Evolutionary conservation across 768 basidiomycete genomes (phyloP), one percentile per base, ranked within the genome.

Genomic region (Erythrobasidium yunnanense): DNA sequence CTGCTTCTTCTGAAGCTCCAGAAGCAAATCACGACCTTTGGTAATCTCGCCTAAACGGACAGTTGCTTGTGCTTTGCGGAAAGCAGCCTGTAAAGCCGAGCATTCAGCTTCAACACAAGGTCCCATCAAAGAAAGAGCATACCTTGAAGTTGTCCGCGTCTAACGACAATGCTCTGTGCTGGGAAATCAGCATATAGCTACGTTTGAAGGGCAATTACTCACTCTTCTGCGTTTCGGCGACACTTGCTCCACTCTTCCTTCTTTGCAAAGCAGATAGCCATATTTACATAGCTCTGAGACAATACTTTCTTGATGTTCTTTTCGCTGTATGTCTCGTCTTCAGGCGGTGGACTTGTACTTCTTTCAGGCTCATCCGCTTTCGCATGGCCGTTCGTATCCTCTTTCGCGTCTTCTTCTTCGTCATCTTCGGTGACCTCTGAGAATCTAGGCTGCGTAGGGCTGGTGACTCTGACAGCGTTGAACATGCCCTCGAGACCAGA

Each of bases 1-100:
- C n/a, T 51, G 45, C 32, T 27, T 49, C 58, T 66, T 57, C 32
- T 66, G 60, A 2, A 72, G 45, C 15, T 69, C 54, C n/a, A 51
- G 30, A 11, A 72, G 46, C 20, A 50, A 23, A 6, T 27, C n/a
- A 47, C 54, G 66, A 22, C 69, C 71, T 49, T 51, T 35, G 1
- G 17, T 0, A 46, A 66, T 35, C 22, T 58, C 45, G 2, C 65
- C 68, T 27, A 70, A 66, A 42, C 52, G 42, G n/a, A 63, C 38
- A 2, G 46, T 63, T 7, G 60, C 60, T 34, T 63, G 60, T 13
- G 60, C 60, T 3, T n/a, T 18, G 6, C 60, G 45, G 38, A 63
- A 63, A 13, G 46, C 30, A 7, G 60, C 60, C 60, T 63, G 30
- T 27, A 51, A 25, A 5, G 23, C 6, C 13, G 56, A n/a, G 49